phyloP scores from a whole-genome alignment of 2,329 filamentous ascomycete genomes.

The Xylariaceae sp. region DNA sequence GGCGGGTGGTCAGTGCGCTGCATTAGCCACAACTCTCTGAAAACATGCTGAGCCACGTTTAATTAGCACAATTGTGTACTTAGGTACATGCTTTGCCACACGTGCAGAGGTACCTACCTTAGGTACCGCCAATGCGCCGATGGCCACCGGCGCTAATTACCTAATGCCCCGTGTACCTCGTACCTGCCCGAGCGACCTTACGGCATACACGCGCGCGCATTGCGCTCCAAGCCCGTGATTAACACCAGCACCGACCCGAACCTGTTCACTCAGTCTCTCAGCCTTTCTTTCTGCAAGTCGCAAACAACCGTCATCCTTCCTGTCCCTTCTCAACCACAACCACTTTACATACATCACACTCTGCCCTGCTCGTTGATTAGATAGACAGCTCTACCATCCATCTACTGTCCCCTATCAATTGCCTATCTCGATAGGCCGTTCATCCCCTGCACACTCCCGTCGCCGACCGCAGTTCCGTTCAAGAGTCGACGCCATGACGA shows the following conservation, averaged over 20 bases:
- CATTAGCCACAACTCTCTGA: conserved; percentile 4
- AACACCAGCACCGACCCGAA: neutral
- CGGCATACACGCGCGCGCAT: neutral
- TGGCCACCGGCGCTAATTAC: too few species aligned
- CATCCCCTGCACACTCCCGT: neutral
- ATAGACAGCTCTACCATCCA: neutral
- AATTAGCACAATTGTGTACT: neutral
- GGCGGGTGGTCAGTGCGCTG: conserved; percentile 18
- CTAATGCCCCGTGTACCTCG: neutral
- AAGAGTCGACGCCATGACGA: conserved; percentile 34
- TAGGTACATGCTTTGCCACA: neutral
- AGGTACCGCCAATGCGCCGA: too few species aligned
- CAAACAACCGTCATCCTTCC: neutral
- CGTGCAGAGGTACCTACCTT: neutral
- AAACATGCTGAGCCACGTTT: too few species aligned
- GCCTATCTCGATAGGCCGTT: neutral
- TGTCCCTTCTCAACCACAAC: neutral
- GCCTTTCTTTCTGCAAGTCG: neutral
- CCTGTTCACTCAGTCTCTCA: neutral
- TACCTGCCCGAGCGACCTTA: neutral
- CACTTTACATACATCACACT: neutral
- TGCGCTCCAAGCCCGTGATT: neutral
- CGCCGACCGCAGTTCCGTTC: neutral
- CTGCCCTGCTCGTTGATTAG: neutral
- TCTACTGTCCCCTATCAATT: neutral